Conservation (phyloP, 2,329 filamentous ascomycete species). For the Spiromastix sp. region DNA sequence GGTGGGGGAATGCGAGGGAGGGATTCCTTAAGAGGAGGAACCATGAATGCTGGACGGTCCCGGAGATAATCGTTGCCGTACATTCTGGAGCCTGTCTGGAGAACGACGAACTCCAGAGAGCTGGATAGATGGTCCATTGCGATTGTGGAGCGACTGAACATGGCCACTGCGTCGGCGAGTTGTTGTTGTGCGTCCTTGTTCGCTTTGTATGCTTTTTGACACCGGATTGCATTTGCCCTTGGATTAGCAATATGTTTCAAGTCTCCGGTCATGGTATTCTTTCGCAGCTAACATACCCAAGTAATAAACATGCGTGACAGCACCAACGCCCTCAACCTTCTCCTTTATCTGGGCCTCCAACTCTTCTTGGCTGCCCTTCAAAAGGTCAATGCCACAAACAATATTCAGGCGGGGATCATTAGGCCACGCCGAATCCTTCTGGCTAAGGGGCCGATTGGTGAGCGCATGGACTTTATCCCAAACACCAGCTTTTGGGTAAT, state of each 20-base stretch:
- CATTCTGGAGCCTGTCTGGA: conserved; percentile 35
- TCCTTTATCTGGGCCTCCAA: conserved; percentile 24
- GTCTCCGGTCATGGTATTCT: conserved; percentile 1
- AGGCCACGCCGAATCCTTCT: conserved; percentile 12
- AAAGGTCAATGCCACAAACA: conserved; percentile 17
- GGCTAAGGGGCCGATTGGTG: conserved; percentile 14
- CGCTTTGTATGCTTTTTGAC: no score
- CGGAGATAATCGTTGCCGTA: conserved; percentile 21
- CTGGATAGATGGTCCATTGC: conserved; percentile 28
- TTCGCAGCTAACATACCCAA: conserved; percentile 18
- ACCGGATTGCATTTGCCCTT: no score
- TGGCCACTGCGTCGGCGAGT: not conserved
- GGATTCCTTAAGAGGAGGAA: conserved; percentile 28
- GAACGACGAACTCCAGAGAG: conserved; percentile 29
- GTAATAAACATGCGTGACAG: conserved; percentile 36
- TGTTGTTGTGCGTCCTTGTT: no score
- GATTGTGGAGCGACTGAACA: conserved; percentile 20
- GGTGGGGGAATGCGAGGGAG: conserved; percentile 33
- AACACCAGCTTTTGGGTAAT: conserved; percentile 18
- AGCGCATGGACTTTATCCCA: conserved; percentile 19
- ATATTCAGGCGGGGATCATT: conserved; percentile 11
- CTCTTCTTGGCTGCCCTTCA: conserved; percentile 17
- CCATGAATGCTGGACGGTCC: conserved; percentile 11
- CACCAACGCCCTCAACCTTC: conserved; percentile 25
- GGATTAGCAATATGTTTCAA: no score